Evolutionary conservation across 2,329 filamentous ascomycete genomes (phyloP), one percentile per base, ranked within the genome.

Genomic region (Cryphonectria nitschkei): DNA sequence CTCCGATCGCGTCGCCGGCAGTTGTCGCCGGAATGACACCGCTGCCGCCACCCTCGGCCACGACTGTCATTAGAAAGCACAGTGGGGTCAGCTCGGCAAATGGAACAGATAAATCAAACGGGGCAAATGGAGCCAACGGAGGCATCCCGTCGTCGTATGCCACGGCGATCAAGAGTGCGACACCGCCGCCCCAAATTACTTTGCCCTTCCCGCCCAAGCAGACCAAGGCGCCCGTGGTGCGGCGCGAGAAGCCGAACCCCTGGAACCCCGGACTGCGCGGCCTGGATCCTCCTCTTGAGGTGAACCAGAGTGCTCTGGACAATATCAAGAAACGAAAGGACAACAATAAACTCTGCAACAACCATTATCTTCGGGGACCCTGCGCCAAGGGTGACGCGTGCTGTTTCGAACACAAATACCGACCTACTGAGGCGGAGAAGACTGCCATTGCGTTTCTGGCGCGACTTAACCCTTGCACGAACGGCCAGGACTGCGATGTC

Each of bases 301-400:
- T 87, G 32, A 85, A 84, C 69, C 75, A 79, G 60, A 72, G 77
- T 1, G 83, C 83, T 9, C 77, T 90, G 71, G 87, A 90, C 19
- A 81, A 78, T 32, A 83, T 90, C 75, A 89, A 88, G 80, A 87
- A 84, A 76, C 82, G 87, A 70, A 85, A 84, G 69, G 85, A 85
- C 43, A 80, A 79, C 74, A 83, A 85, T 72, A 90, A 90, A 78
- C 79, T 89, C 9, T 90, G 88, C 81, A 90, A 90, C 76, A 88
- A 88, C 65, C 86, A 89, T 75, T 90, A 88, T 75, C 82, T 90
- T 41, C 82, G 87, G 26, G 87, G 87, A 0, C 85, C 85, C 0
- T 90, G 88, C 74, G 76, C 81, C 64, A 89, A 88, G 74, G 83
- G 82, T 13, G 81, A 84, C n/a, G 80, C 81, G 6, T 90, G 88